Conservation (phyloP, 108 stramenopile genomes). For the Nannochloropsis gaditana region DNA sequence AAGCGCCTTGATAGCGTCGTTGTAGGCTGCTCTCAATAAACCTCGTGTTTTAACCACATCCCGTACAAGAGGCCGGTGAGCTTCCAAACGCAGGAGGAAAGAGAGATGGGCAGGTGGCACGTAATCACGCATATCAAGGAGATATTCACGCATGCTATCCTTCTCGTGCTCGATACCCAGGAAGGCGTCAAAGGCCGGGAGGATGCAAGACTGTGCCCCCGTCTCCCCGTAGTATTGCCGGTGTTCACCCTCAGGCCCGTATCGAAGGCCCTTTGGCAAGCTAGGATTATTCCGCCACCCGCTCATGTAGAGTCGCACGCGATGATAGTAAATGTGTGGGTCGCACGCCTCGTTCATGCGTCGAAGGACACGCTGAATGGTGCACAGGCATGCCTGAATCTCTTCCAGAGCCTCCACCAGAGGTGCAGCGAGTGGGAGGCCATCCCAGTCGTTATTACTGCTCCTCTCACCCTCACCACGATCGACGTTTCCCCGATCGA, state of each 20-base stretch:
- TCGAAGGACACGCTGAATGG: neutral
- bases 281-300: neutral
- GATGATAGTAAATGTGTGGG: neutral
- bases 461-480: neutral
- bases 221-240: neutral
- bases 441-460: neutral
- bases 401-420: constrained; percentile 8
- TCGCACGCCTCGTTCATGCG: neutral
- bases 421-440: neutral
- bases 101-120: neutral
- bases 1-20: neutral
- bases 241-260: neutral
- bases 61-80: neutral
- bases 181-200: neutral
- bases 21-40: neutral
- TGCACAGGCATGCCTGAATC: neutral
- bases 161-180: neutral
- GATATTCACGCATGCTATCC: neutral
- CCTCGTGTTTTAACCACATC: neutral
- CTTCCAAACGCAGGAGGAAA: neutral
- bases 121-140: neutral
- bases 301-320: neutral
- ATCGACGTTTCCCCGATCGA: neutral
- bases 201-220: neutral
- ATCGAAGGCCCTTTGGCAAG: neutral